Evolutionary conservation across 1,284 basidiomycete species (phyloP).

Genomic region (Dichomitus squalens): DNA sequence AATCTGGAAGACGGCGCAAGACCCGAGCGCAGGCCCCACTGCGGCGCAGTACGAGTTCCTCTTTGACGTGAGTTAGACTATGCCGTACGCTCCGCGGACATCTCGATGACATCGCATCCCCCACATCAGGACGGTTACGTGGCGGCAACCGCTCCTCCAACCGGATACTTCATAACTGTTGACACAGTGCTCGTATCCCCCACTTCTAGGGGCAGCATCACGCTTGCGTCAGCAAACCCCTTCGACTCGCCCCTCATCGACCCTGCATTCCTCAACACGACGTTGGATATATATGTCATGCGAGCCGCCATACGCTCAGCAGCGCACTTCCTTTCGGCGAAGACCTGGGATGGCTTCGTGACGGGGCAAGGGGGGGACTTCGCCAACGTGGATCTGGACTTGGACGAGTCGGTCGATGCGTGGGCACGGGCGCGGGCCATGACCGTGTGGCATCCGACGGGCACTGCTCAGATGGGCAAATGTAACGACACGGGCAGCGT

Average conservation of each 20-base stretch:
- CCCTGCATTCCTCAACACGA: constrained; percentile 35
- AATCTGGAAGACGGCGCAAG: constrained; percentile 14
- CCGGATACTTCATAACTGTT: constrained; percentile 5
- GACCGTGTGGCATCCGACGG: constrained; percentile 23
- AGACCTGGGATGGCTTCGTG: constrained; percentile 39
- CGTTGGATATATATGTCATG: constrained; percentile 40
- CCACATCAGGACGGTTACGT: too few relatives aligned
- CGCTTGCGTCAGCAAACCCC: constrained; percentile 34
- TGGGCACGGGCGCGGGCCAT: constrained; percentile 3
- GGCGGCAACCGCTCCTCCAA: not conserved
- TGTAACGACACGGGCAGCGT: constrained; percentile 21
- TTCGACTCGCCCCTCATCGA: constrained; percentile 43
- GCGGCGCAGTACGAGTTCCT: constrained; percentile 25
- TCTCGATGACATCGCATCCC: constrained; percentile 19
- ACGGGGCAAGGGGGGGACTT: constrained; percentile 32
- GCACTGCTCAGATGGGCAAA: constrained; percentile 30
- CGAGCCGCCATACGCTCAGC: constrained; percentile 35
- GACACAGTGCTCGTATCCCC: not conserved
- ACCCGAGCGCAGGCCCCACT: constrained; percentile 26
- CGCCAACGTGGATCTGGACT: constrained; percentile 24
- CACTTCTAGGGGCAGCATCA: constrained; percentile 33
- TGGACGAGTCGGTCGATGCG: constrained; percentile 23
- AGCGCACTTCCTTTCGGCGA: constrained; percentile 34
- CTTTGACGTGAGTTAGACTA: constrained; percentile 12
- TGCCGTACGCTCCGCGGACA: constrained; percentile 27